Evolutionary conservation across 371 early-diverging fungal species (phyloP).

Genomic region (Encephalitozoon hellem): DNA sequence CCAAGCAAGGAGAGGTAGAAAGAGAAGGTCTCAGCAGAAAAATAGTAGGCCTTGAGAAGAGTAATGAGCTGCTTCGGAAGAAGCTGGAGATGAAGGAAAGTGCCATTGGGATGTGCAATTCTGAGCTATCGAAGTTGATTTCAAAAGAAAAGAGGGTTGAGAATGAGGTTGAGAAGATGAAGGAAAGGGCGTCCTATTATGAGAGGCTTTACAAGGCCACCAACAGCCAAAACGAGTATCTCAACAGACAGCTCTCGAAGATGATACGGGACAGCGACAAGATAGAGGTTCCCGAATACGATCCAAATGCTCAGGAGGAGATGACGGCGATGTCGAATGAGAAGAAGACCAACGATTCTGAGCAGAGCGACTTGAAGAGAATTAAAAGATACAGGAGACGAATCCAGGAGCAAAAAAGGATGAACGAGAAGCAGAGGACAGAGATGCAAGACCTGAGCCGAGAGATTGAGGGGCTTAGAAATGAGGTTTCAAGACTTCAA

Average conservation of each 20-base stretch:
- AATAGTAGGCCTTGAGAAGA: conserved; percentile 25
- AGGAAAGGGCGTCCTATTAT: conserved; percentile 42
- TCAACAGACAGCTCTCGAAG: conserved; percentile 45
- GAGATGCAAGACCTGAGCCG: conserved; percentile 42
- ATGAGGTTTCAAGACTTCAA: conserved; percentile 38
- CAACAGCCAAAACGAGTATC: conserved; percentile 53
- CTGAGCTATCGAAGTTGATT: conserved; percentile 47
- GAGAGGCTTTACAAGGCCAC: conserved; percentile 47
- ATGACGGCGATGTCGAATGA: neutral
- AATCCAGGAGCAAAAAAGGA: conserved; percentile 26
- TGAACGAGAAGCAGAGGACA: conserved; percentile 38
- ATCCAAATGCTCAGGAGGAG: neutral
- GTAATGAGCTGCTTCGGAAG: conserved; percentile 28
- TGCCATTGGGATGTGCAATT: conserved; percentile 45
- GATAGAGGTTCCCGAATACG: conserved; percentile 5
- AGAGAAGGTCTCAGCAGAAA: conserved; percentile 18
- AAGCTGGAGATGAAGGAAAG: conserved; percentile 46
- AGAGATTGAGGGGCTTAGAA: conserved; percentile 35
- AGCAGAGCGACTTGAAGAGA: conserved; percentile 12
- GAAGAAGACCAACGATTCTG: neutral
- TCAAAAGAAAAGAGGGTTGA: conserved; percentile 31
- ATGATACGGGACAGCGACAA: conserved; percentile 37
- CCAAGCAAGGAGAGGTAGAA: conserved; percentile 38
- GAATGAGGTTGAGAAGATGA: conserved; percentile 28
- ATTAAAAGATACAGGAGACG: conserved; percentile 29